These are phyloP conservation scores for Chimonanthus salicifolius DNA, from an alignment of 164 flowering plant species.

Conservation along the genomic window DNA sequence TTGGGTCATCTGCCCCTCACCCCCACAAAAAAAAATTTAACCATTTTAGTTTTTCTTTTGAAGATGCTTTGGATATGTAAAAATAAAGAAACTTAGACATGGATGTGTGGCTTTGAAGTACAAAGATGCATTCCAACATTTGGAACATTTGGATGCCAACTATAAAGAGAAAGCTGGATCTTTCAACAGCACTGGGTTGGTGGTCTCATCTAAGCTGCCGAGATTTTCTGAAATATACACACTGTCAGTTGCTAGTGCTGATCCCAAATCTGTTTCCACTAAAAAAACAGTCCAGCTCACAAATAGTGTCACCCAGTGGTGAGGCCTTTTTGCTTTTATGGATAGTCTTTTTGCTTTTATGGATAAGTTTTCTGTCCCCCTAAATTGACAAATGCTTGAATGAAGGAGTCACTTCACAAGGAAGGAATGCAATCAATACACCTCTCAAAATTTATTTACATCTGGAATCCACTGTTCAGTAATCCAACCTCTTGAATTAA, in stretches of 20 bases:
- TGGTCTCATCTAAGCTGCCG: slow-evolving; percentile 70
- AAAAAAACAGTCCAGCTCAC: slow-evolving; percentile 51
- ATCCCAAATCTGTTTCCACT: slow-evolving; percentile 66
- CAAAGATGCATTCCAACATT: no score
- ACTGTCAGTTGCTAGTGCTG: slow-evolving; percentile 56
- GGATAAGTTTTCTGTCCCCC: neutral
- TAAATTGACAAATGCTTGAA: no score
- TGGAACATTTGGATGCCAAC: no score
- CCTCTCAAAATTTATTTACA: neutral
- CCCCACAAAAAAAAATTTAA: no score
- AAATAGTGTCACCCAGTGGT: slow-evolving; percentile 75
- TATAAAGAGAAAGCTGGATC: no score
- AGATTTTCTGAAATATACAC: slow-evolving; percentile 78
- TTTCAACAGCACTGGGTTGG: slow-evolving; percentile 64
- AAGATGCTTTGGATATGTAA: no score
- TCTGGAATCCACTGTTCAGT: no score
- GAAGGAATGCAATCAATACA: neutral
- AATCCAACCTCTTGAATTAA: neutral
- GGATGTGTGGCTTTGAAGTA: no score
- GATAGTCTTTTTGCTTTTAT: slow-evolving; percentile 11
- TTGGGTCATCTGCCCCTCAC: no score
- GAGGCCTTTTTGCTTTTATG: no score
- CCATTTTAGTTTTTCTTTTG: no score
- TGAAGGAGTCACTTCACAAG: neutral
- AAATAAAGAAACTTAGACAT: no score